These are phyloP conservation scores for Linderina pennispora DNA, from an alignment of 192 early-diverging fungal species.

Conservation along the genomic window DNA sequence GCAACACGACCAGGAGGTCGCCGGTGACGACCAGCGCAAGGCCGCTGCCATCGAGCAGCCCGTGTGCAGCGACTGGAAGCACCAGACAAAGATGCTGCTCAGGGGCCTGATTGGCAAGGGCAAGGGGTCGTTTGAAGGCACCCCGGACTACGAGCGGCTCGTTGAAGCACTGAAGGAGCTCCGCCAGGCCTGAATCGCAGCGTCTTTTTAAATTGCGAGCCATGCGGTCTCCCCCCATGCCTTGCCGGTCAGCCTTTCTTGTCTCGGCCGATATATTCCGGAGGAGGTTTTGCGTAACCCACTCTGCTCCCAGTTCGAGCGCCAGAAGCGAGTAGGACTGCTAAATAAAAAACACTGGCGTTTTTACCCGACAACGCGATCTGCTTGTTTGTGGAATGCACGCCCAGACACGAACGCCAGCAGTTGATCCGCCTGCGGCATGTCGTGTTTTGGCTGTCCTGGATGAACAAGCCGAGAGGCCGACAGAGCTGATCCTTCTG, in stretches of 20 bases:
- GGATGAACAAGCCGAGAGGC: no score
- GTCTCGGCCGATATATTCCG: neutral
- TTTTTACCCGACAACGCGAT: neutral
- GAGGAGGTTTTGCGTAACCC: neutral
- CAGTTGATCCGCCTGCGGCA: no score
- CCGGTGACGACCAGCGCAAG: slow-evolving; percentile 21
- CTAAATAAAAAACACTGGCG: neutral
- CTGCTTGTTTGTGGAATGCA: no score
- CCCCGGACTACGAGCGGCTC: slow-evolving; percentile 53
- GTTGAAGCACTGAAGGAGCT: slow-evolving; percentile 59
- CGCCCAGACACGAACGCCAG: slow-evolving; percentile 3
- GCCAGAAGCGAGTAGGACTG: no score
- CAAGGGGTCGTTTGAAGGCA: slow-evolving; percentile 66
- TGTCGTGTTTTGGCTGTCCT: no score
- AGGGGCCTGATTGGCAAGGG: slow-evolving; percentile 79
- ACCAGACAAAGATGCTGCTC: slow-evolving; percentile 76
- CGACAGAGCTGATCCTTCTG: no score
- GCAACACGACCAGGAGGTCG: slow-evolving; percentile 13
- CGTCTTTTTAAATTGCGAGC: no score
- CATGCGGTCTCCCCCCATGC: neutral
- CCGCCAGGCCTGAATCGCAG: slow-evolving; percentile 10
- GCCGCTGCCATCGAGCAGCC: slow-evolving; percentile 30
- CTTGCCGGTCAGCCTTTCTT: neutral
- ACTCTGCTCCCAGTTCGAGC: neutral
- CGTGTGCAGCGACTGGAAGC: slow-evolving; percentile 86